Evolutionary conservation across 192 early-diverging fungal species (phyloP), one percentile per base, ranked within the genome.

Genomic region (Coemansia sp.): DNA sequence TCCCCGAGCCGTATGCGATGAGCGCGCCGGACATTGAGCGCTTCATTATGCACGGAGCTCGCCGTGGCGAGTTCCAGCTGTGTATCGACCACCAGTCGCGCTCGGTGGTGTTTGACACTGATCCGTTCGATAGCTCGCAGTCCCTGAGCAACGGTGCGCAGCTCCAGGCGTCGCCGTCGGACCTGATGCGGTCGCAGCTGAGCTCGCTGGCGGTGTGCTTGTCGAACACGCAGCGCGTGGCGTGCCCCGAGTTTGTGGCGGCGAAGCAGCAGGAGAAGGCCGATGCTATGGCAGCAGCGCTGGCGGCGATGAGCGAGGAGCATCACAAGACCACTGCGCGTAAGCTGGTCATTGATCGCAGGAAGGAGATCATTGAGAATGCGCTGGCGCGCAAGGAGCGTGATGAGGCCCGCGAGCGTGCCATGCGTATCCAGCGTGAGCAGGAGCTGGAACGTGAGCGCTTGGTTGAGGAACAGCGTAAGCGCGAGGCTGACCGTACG

Each of bases 11-110:
- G 12, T 89, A 86, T 78, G 82, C 80, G 72, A 89, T 88, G 66
- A 85, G 84, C 43, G 80, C 89, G 9, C 81, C 87, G 23, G 80
- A 79, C 7, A 92, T 99, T 53, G 96, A 99, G 79, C 91, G 93
- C 64, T 95, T 99, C 67, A 90, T 99, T 51, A 94, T 98, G 91
- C 87, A 93, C 73, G 96, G 95, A 27, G 91, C 88, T 64, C 86
- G 92, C 38, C 92, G 89, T 65, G 92, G 92, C 22, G 96, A 99
- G 64, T 80, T 99, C 55, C 81, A 81, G 41, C 94, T 99, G 54
- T 87, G 94, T 40, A 80, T 99, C 46, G 90, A 99, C 77, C 92
- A 98, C 76, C 80, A 83, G 47, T 80, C 89, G 12, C 87, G 84
- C 44, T 85, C 84, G 33, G 80, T 98, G 45, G 87, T 85, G 25